Evolutionary conservation across 2,329 filamentous ascomycete species (phyloP), one percentile per base, ranked within the genome.

Genomic region (Thyridium curvatum): DNA sequence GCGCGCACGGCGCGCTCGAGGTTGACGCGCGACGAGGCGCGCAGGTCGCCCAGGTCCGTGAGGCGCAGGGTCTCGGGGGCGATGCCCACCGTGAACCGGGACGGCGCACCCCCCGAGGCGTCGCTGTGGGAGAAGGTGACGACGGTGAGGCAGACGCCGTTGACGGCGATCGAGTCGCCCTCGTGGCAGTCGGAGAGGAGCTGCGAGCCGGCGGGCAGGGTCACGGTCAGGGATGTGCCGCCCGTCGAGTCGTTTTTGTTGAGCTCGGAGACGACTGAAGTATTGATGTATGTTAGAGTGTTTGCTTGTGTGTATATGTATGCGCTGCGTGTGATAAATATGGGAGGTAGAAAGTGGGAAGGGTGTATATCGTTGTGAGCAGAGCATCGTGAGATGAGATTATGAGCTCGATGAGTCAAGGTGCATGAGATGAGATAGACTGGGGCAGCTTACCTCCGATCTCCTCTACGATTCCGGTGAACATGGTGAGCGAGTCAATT

Each of bases 51-150:
- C n/a, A 98, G 79, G 66, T 97, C 94, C 43, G 94, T 98, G 41
- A 94, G 80, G 42, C 93, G 89, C 40, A 98, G 80, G 13, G 93
- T 98, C 69, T 98, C 93, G 42, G 93, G 93, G 8, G 93, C 88
- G 47, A 95, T 84, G 56, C 93, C 91, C 49, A 97, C 88, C 54
- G 86, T 91, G 79, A 98, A 98, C 21, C 21, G 10, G 48, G 68
- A 64, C 14, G 65, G 53, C 2, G 34, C n/a, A n/a, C n/a, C n/a
- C n/a, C n/a, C n/a, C n/a, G n/a, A n/a, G n/a, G n/a, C n/a, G n/a
- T n/a, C n/a, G n/a, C n/a, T 26, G 21, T 60, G 47, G 17, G 59
- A 61, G 58, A 76, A 74, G 40, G 65, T 62, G 17, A 68, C 96
- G 40, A 97, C 85, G 12, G 93, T 98, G 38, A 98, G 79, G 62